Evolutionary conservation across 2,329 filamentous ascomycete genomes (phyloP).

Genomic region (Xylaria sp.): DNA sequence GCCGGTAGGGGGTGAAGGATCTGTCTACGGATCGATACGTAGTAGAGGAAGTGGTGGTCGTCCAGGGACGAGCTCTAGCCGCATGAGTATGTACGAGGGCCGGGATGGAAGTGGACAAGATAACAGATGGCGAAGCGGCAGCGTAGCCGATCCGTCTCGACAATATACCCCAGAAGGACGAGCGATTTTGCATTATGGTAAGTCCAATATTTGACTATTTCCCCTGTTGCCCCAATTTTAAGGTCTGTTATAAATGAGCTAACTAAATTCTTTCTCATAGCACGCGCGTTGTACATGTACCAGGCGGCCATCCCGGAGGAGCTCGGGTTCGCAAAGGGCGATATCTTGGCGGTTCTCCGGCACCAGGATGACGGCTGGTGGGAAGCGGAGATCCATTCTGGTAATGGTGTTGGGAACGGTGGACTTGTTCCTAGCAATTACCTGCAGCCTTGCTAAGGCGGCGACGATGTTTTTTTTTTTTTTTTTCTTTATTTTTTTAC

Average conservation of each 20-base stretch:
- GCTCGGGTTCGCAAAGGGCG: slow-evolving; percentile 88
- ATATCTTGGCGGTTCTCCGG: slow-evolving; percentile 84
- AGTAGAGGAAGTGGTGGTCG: slow-evolving; percentile 54
- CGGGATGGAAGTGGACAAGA: slow-evolving; percentile 48
- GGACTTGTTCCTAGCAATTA: slow-evolving; percentile 74
- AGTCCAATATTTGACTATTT: too few relatives aligned
- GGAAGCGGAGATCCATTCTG: slow-evolving; percentile 90
- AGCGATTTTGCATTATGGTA: slow-evolving; percentile 91
- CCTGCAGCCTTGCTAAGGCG: slow-evolving; percentile 52
- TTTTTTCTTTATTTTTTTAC: not conserved
- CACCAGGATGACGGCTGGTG: slow-evolving; percentile 99
- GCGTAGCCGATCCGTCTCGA: slow-evolving; percentile 79
- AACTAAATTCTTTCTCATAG: slow-evolving; percentile 53
- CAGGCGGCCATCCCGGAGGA: slow-evolving; percentile 95
- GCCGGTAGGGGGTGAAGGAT: slow-evolving; percentile 64
- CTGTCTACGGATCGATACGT: slow-evolving; percentile 49
- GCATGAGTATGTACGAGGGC: slow-evolving; percentile 63
- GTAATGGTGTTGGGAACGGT: slow-evolving; percentile 56
- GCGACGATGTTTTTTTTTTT: not conserved
- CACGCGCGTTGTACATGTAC: slow-evolving; percentile 93
- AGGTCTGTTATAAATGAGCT: slow-evolving; percentile 23
- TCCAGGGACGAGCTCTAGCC: slow-evolving; percentile 51
- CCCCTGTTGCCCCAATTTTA: not conserved
- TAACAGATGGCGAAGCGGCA: slow-evolving; percentile 73
- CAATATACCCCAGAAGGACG: slow-evolving; percentile 86